Conservation (phyloP, 2,329 filamentous ascomycete species). For the Microcyclospora tardicrescens region DNA sequence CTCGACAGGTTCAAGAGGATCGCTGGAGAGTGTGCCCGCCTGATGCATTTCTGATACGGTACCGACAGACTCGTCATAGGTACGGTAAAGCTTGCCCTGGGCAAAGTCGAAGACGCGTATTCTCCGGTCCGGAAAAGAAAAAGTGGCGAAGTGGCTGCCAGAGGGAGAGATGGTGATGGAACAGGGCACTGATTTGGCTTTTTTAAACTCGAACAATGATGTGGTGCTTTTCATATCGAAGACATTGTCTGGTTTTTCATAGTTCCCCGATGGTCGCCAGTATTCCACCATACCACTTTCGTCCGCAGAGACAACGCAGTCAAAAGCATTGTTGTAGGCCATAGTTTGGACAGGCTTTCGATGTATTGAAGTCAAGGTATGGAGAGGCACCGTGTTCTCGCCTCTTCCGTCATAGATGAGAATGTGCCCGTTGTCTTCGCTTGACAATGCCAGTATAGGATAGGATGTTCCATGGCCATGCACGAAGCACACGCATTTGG, state of each 20-base stretch:
- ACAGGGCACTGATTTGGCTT: constrained; percentile 70
- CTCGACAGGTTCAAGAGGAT: constrained; percentile 78
- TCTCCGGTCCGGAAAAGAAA: constrained; percentile 88
- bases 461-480: constrained; percentile 78
- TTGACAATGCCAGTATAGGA: constrained; percentile 72
- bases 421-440: constrained; percentile 58
- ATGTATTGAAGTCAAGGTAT: constrained; percentile 70
- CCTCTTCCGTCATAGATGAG: constrained; percentile 82
- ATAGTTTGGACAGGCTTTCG: constrained; percentile 69
- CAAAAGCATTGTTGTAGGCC: constrained; percentile 74
- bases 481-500: constrained; percentile 81
- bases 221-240: constrained; percentile 91
- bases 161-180: constrained; percentile 77
- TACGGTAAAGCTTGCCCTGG: constrained; percentile 74
- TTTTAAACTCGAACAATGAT: constrained; percentile 93
- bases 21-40: constrained; percentile 60
- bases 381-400: constrained; percentile 61
- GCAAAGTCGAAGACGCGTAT: constrained; percentile 88
- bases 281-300: constrained; percentile 92
- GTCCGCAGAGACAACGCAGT: constrained; percentile 85
- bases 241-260: constrained; percentile 83
- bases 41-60: constrained; percentile 93
- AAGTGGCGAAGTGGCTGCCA: constrained; percentile 72
- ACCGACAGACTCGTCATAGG: constrained; percentile 86
- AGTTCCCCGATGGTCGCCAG: constrained; percentile 69